Evolutionary conservation across 257 asterid genomes (phyloP), one percentile per base, ranked within the genome.

Genomic region (Solanum paucissectum): DNA sequence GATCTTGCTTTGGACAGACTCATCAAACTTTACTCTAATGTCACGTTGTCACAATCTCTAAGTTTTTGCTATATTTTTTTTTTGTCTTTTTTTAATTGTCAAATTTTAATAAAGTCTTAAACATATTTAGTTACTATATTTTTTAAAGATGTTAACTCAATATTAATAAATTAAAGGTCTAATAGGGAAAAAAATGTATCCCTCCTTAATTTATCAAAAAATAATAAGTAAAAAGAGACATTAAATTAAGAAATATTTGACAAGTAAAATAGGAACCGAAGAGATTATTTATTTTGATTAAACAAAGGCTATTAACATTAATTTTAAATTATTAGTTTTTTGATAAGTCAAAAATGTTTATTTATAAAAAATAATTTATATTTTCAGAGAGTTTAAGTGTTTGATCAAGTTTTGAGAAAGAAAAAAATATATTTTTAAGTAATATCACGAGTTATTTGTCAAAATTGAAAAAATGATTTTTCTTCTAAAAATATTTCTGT

Each of bases 51-150:
- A 25, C 37, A 7, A 40, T 77, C 29, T 40, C n/a, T 77, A 77
- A 79, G 16, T 79, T 25, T 38, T 7, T 8, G 10, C 29, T 74
- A 6, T 4, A 1, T 29, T 29, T 29, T 11, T 44, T 44, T 0
- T 42, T 0, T 0, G 0, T 0, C 4, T 1, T 12, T 12, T 13
- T 49, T 49, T 49, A 49, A 0, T 49, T 49, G 58, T 49, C 7
- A 49, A 49, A 49, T 49, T 14, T 49, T 49, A 3, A 49, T 49
- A 49, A 42, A 42, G 0, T 42, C 0, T 42, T 42, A 42, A 49
- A 5, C 0, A 2, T 0, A 49, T 14, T 49, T 49, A 49, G 0
- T 49, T 7, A 49, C 0, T 14, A 14, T 14, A 49, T 49, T 49
- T 0, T 14, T 49, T 2, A 0, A 49, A 49, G 0, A 14, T 16